Base-by-base conservation (phyloP, 1,284 basidiomycete species). In the Trichosporon sp. region DNA sequence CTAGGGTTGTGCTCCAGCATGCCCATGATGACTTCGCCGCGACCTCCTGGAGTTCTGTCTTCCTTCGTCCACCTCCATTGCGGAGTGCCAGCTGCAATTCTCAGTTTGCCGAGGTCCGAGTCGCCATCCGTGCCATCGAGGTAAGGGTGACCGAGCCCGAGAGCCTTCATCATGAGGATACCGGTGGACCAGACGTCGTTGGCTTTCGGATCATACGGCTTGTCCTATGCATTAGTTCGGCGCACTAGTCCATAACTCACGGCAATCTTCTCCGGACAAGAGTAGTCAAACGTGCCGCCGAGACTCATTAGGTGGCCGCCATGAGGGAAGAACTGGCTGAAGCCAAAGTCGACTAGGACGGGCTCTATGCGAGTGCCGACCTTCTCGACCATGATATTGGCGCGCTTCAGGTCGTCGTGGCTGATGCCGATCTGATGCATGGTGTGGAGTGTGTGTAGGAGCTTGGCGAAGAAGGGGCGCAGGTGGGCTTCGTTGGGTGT, bases 351-450 rank as follows among this genome's bases (percentile, higher is more conserved):
- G 11, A 74, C 75, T 2, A 80, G 61, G 6, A 72, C 60, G 0
- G 77, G 77, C 8, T 54, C 27, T 4, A 70, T 60, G 4, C 65
- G 13, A 9, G 29, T 56, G 19, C 14, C 14, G 16, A 23, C 2
- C 16, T 56, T 59, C 7, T 8, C 58, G 31, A 71, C 69, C 21
- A 78, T 62, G 11, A 80, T 65, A 62, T 81, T 81, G 27, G 74
- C 72, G 8, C 75, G 74, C 62, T 81, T 81, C 60, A 81, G 56
- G 61, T 81, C 79, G 58, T 80, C 78, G 64, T 81, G 79, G 34
- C 70, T 73, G 61, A 81, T 62, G 8, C 73, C 70, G 31, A 81
- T 69, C 5, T 46, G 46, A 57, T 81, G 79, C 4, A 81, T 71
- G 8, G 68, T 62, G 49, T 76, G 65, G 4, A 80, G 62, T 1